Evolutionary conservation across 2,329 filamentous ascomycete genomes (phyloP), one percentile per base, ranked within the genome.

Genomic region (Colletotrichum karsti): DNA sequence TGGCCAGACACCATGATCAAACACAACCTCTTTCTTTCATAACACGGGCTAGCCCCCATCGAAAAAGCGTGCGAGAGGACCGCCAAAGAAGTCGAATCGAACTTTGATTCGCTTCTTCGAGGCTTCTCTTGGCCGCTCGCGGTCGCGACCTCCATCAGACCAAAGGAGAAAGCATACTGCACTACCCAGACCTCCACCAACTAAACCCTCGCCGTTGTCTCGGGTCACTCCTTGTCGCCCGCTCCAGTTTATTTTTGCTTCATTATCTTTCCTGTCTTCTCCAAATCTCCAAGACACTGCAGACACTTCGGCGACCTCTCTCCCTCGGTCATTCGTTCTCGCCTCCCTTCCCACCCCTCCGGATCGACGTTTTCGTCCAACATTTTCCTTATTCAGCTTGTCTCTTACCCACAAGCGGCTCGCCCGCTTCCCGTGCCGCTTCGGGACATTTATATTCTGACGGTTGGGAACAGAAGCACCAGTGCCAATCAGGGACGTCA

Each of bases 171-270:
- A 63, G 30, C 30, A 24, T n/a, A 22, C 53, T 18, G 8, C 56
- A 61, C 33, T 42, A 33, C 22, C 33, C 30, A 44, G 30, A 55
- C 46, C 41, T 50, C 42, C 41, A 55, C 63, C 63, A 56, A 66
- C 55, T 63, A 66, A 60, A 55, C 63, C 57, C 63, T 65, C 30
- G 35, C 59, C 63, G 30, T 63, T 67, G 50, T 67, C 63, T 63
- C 63, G 50, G 63, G 63, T 63, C 42, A 8, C 63, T 63, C 42
- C 51, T 67, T 63, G 58, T 54, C 55, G 13, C 48, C 39, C 46
- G 56, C 56, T 54, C 56, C 50, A 57, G 30, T 57, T 39, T 51
- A 39, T 28, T 63, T 50, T 57, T 57, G 12, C 50, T 53, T 53
- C 50, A 50, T 39, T 10, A 41, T 44, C 26, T 41, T 41, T 37